A percentile compares a stretch with the other conserved stretches of the same genome.
phyloP scores from a whole-genome alignment of 2,329 filamentous ascomycete species.

The Tothia fuscella region DNA sequence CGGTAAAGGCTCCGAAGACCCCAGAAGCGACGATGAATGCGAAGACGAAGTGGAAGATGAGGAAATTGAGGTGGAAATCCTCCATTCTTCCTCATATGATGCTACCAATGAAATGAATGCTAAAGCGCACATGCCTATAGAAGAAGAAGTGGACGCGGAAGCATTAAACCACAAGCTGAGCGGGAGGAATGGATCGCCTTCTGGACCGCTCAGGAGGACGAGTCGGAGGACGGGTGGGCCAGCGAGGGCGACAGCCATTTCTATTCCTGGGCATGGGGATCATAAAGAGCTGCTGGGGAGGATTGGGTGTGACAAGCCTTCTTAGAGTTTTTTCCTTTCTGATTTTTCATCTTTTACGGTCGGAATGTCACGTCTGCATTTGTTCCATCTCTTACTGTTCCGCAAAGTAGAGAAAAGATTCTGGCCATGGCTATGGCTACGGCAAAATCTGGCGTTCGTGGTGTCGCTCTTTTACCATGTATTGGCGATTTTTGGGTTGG shows the following conservation, averaged over 20 bases:
- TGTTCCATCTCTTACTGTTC: no score
- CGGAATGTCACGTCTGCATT: no score
- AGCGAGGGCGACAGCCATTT: conserved; percentile 42
- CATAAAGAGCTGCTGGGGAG: conserved; percentile 70
- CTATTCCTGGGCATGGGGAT: conserved; percentile 58
- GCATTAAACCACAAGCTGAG: conserved; percentile 47
- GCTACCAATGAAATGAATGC: conserved; percentile 15
- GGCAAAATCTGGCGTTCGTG: no score
- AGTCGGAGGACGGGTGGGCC: conserved; percentile 15
- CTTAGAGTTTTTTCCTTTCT: no score
- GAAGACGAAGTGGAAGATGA: conserved; percentile 41
- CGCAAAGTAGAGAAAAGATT: no score
- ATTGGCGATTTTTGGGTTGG: no score
- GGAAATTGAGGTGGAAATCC: conserved; percentile 18
- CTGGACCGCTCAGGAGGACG: conserved; percentile 16
- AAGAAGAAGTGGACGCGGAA: conserved; percentile 67
- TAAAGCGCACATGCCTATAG: conserved; percentile 33
- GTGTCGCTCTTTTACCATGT: no score
- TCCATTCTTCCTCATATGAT: conserved; percentile 16
- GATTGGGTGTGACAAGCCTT: conserved; percentile 69
- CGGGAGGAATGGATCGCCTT: neutral
- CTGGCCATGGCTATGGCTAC: no score
- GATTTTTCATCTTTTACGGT: no score
- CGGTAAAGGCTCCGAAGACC: conserved; percentile 70
- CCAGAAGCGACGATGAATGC: conserved; percentile 74